Evolutionary conservation across 371 early-diverging fungal species (phyloP).

Genomic region (Dichotomocladium elegans): DNA sequence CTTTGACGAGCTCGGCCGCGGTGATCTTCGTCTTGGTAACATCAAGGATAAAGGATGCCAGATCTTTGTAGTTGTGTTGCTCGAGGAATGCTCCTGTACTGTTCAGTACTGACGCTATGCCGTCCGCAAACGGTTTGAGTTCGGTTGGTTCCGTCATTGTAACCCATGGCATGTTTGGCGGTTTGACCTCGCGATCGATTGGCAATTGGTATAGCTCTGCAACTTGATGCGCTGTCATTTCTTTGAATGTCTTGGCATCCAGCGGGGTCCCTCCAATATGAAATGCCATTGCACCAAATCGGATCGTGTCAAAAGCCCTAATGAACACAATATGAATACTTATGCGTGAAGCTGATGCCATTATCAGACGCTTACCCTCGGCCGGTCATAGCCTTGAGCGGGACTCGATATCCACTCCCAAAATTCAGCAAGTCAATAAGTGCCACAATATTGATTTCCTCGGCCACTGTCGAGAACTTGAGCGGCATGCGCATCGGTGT

Average conservation of each 20-base stretch:
- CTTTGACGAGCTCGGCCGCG: conserved; percentile 52
- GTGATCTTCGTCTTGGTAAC: conserved; percentile 48
- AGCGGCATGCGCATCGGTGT: conserved; percentile 66
- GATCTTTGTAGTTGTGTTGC: conserved; percentile 50
- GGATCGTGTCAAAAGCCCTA: conserved; percentile 70
- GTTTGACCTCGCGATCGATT: conserved; percentile 54
- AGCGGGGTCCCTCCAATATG: conserved; percentile 61
- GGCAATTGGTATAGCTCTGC: conserved; percentile 61
- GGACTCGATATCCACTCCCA: conserved; percentile 66
- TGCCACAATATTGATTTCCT: conserved; percentile 74
- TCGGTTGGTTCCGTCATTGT: conserved; percentile 65
- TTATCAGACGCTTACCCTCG: conserved; percentile 47
- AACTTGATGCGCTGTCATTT: conserved; percentile 45
- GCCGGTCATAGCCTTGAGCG: conserved; percentile 57
- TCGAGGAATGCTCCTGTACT: conserved; percentile 65
- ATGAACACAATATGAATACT: neutral
- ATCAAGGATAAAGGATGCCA: conserved; percentile 70
- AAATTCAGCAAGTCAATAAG: conserved; percentile 69
- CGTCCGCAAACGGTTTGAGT: conserved; percentile 62
- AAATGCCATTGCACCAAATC: conserved; percentile 81
- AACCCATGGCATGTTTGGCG: conserved; percentile 55
- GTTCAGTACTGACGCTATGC: conserved; percentile 60
- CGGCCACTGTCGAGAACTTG: conserved; percentile 62
- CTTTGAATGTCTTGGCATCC: conserved; percentile 38
- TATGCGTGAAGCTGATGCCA: neutral